Evolutionary conservation across 768 basidiomycete species (phyloP), one percentile per base, ranked within the genome.

Genomic region (Leucosporidium yakuticum): DNA sequence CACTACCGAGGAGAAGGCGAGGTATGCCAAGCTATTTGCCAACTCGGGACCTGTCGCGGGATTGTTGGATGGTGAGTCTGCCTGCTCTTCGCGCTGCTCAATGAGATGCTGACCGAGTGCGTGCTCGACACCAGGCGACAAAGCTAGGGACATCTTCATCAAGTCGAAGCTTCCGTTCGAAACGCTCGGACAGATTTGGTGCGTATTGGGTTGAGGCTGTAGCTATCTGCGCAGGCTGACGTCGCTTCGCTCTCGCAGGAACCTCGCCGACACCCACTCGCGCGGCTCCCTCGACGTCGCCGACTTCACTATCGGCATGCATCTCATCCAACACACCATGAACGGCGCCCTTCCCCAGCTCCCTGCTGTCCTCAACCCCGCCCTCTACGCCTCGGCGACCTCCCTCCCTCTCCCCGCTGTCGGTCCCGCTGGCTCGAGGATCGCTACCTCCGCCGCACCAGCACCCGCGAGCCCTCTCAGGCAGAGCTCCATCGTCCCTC

Each of bases 131-230:
- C 2, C 39, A 89, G 93, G 88, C 58, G 88, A 91, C 31, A 90
- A 94, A 80, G 91, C 93, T 9, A 84, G 89, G 63, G 87, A 89
- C 74, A 84, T 96, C 58, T 97, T 98, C 76, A 80, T 97, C 73
- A 96, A 91, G 80, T 94, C 91, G 50, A 88, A 89, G 74, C 84
- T 99, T 48, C 82, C 87, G 0, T 86, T 88, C 71, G 92, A 95
- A 64, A 88, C 88, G 72, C 84, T 99, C 31, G 86, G 88, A 44
- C 89, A 91, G 77, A 94, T 98, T 80, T 99, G 96, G 95, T 91
- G 67, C 63, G 57, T 44, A 44, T 44, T 7, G 11, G 8, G 3
- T 44, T 15, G 39, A 44, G 2, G 3, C 39, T 44, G 39, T 44
- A 44, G 39, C 39, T 15, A 9, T 2, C 11, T 44, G 2, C 39